Conservation (phyloP, 2,329 filamentous ascomycete genomes). For the Venturia carpophila region DNA sequence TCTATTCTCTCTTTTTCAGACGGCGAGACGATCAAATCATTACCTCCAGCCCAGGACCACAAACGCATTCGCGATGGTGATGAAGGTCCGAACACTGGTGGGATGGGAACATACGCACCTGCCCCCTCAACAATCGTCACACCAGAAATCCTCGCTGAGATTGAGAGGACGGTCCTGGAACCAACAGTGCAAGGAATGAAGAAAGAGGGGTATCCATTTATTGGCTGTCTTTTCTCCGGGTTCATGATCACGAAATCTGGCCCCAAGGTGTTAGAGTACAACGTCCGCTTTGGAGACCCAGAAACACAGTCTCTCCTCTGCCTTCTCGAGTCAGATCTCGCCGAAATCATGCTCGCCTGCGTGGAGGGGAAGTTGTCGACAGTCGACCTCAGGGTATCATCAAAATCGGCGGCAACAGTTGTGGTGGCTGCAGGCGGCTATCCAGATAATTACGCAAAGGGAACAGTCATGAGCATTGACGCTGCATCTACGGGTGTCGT, state of each 20-base stretch:
- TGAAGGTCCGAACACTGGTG: constrained; percentile 85
- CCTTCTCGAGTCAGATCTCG: constrained; percentile 77
- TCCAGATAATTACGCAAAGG: constrained; percentile 74
- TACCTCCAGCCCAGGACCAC: constrained; percentile 92
- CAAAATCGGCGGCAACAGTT: constrained; percentile 76
- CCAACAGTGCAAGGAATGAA: constrained; percentile 87
- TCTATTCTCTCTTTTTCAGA: constrained; percentile 89
- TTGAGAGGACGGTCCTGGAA: constrained; percentile 76
- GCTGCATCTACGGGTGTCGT: constrained; percentile 42
- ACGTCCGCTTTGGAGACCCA: constrained; percentile 85
- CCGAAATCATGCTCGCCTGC: constrained; percentile 81
- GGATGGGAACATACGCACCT: constrained; percentile 94
- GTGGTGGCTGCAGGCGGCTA: constrained; percentile 93
- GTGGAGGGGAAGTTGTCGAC: constrained; percentile 65
- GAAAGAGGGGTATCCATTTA: constrained; percentile 50
- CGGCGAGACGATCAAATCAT: constrained; percentile 70
- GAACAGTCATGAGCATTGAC: constrained; percentile 52
- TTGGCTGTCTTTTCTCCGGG: constrained; percentile 78
- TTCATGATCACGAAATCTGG: constrained; percentile 82
- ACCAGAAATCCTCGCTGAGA: constrained; percentile 60
- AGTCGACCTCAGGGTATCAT: constrained; percentile 58
- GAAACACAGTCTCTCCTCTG: constrained; percentile 83
- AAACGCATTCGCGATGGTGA: constrained; percentile 91
- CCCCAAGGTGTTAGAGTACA: constrained; percentile 83
- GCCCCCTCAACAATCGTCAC: constrained; percentile 50